Conservation (phyloP, 176 grass and related monocot genomes). For the Ananas comosus region DNA sequence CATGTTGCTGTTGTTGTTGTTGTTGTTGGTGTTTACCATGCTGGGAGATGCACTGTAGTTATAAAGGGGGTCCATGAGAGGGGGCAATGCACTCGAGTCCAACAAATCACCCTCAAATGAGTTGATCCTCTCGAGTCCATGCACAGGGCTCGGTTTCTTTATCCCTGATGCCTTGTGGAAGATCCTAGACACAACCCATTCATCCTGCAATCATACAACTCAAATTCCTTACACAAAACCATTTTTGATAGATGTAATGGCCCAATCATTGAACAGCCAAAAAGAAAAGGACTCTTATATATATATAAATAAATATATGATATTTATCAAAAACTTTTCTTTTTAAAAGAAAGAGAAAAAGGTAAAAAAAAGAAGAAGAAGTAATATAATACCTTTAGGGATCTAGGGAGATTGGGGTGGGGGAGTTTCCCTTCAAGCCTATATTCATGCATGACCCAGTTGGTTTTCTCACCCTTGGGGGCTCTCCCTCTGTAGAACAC, state of each 20-base stretch:
- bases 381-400: constrained; percentile 42
- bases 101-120: constrained; percentile 48
- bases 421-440: constrained; percentile 64
- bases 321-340: no score
- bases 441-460: constrained; percentile 96
- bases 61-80: constrained; percentile 34
- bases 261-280: not conserved
- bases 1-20: not conserved
- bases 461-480: constrained; percentile 67
- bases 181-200: constrained; percentile 83
- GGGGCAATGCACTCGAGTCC: constrained; percentile 43
- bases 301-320: no score
- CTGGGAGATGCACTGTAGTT: no score
- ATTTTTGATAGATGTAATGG: constrained; percentile 2
- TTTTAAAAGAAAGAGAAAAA: not conserved
- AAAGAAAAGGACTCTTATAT: no score
- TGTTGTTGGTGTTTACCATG: no score
- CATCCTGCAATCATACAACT: constrained; percentile 39
- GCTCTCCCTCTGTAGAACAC: constrained; percentile 96
- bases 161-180: constrained; percentile 55
- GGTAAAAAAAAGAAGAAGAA: not conserved
- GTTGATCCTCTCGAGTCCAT: constrained; percentile 34
- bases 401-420: constrained; percentile 34
- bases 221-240: not conserved
- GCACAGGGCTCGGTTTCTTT: constrained; percentile 23